Conservation (phyloP, 768 basidiomycete genomes). For the Glaciozyma martinii region DNA sequence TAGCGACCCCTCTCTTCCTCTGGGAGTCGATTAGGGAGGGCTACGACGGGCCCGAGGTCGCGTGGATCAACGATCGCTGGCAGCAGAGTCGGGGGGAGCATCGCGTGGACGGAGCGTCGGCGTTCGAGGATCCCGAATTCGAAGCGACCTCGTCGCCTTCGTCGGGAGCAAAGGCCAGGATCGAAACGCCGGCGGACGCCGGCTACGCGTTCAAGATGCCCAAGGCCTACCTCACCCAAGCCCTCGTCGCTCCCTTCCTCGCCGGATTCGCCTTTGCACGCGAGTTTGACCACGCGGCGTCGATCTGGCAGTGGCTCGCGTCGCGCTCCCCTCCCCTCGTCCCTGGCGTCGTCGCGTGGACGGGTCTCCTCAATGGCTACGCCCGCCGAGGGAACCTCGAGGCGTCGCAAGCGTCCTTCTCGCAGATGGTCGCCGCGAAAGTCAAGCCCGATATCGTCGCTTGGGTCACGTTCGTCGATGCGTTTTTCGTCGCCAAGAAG, state of each 20-base stretch:
- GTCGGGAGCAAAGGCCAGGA: background rate
- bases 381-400: conserved; percentile 47
- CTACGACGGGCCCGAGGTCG: conserved; percentile 5
- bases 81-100: background rate
- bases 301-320: conserved; percentile 61
- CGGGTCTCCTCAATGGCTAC: conserved; percentile 58
- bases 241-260: conserved; percentile 59
- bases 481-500: conserved; percentile 43
- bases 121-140: background rate
- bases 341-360: conserved; percentile 60
- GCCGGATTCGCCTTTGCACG: conserved; percentile 54
- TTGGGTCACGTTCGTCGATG: conserved; percentile 63
- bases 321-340: conserved; percentile 42
- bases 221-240: conserved; percentile 50
- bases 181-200: background rate
- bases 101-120: background rate
- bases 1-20: background rate
- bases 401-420: conserved; percentile 56
- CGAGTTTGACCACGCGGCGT: conserved; percentile 52
- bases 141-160: background rate
- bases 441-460: conserved; percentile 54
- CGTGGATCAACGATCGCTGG: conserved; percentile 19
- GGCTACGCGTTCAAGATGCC: background rate
- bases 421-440: conserved; percentile 52
- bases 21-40: background rate